phyloP scores from a whole-genome alignment of 352 stramenopile genomes.

The Phytophthora nicotianae region DNA sequence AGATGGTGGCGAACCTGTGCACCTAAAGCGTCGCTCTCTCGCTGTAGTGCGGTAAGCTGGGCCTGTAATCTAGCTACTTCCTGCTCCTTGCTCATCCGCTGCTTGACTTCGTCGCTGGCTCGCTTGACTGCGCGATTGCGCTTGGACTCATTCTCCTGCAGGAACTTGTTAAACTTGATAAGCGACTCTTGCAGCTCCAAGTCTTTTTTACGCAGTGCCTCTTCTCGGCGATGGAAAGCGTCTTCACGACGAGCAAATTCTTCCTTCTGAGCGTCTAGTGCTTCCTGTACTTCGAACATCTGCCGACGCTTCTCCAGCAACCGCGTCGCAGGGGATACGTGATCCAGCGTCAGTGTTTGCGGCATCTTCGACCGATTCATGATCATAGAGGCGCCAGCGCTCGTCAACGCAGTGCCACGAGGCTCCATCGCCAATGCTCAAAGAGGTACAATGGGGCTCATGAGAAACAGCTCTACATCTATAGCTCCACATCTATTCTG shows the following conservation, averaged over 20 bases:
- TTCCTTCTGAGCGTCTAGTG: constrained; percentile 94
- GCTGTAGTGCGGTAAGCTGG: constrained; percentile 66
- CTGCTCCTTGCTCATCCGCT: constrained; percentile 89
- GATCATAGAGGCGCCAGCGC: constrained; percentile 70
- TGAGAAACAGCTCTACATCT: constrained; percentile 6
- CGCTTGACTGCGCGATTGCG: constrained; percentile 93
- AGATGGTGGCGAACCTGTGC: constrained; percentile 78
- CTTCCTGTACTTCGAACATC: constrained; percentile 96
- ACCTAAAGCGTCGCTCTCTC: constrained; percentile 70
- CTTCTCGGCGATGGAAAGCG: constrained; percentile 92
- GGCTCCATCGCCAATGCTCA: constrained; percentile 47
- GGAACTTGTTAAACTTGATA: constrained; percentile 97
- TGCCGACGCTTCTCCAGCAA: constrained; percentile 94
- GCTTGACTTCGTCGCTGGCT: constrained; percentile 92
- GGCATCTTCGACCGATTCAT: constrained; percentile 76
- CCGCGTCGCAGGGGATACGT: constrained; percentile 92
- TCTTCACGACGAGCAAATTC: constrained; percentile 92
- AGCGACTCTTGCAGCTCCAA: constrained; percentile 94
- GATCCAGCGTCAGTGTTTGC: constrained; percentile 91
- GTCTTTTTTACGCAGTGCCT: constrained; percentile 93
- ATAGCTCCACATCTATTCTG: constrained; percentile 37
- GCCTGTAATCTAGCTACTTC: constrained; percentile 78
- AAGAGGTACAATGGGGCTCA: neutral
- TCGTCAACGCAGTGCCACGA: constrained; percentile 58
- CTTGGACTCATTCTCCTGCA: constrained; percentile 95